A percentile compares a stretch with the other conserved stretches of the same genome.
These are phyloP conservation scores for Neofusicoccum sp. DNA, from an alignment of 2,329 filamentous ascomycete genomes.

Conservation along the genomic window DNA sequence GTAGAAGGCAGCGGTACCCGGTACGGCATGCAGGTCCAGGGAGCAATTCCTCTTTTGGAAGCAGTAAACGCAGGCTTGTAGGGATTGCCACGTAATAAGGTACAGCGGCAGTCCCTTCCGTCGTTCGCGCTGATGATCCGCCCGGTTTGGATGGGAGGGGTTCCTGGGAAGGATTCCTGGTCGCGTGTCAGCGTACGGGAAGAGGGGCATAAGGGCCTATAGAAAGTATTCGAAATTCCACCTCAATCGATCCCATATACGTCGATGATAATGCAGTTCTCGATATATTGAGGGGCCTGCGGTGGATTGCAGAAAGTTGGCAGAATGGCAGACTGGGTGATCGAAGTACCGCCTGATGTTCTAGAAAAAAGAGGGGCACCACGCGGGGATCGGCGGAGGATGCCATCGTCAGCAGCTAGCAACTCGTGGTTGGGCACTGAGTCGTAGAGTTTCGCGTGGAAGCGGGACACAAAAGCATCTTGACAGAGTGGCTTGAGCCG, in stretches of 20 bases:
- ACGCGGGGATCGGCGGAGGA: conserved; percentile 10
- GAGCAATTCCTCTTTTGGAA: background rate
- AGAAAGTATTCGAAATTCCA: background rate
- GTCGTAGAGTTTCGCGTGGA: conserved; percentile 35
- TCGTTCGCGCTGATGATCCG: background rate
- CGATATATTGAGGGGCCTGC: background rate
- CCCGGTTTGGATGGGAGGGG: background rate
- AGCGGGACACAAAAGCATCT: conserved; percentile 27
- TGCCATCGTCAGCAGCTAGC: conserved; percentile 8
- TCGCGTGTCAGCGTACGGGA: background rate
- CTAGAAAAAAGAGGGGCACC: conserved; percentile 14
- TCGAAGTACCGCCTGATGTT: conserved; percentile 3
- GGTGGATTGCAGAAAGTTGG: background rate
- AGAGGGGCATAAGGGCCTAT: background rate
- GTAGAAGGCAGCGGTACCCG: background rate
- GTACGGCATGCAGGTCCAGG: background rate
- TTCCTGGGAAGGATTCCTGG: background rate
- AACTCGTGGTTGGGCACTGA: conserved; percentile 2
- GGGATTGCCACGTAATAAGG: conserved; percentile 6
- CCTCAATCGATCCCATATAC: background rate
- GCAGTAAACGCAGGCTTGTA: background rate
- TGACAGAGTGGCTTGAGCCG: conserved; percentile 29
- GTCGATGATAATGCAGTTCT: background rate
- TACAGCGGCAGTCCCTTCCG: background rate
- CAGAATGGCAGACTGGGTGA: background rate